Evolutionary conservation across 352 stramenopile species (phyloP).

Genomic region (Labyrinthula sp.): DNA sequence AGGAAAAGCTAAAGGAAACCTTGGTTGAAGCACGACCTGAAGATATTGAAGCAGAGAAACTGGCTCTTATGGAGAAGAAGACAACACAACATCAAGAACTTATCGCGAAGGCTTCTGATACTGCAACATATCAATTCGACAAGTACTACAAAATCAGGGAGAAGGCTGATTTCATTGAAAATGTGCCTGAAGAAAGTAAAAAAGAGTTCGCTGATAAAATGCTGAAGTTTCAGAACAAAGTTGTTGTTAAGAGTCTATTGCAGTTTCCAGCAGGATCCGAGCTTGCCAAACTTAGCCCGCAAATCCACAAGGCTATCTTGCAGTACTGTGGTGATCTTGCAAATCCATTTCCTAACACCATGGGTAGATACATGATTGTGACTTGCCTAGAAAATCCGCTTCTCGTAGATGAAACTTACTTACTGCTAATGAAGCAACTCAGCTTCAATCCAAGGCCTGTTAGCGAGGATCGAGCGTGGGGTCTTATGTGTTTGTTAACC

Average conservation of each 20-base stretch:
- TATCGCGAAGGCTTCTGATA: conserved; percentile 7
- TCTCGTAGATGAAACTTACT: conserved; percentile 72
- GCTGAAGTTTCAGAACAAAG: conserved; percentile 6
- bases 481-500: conserved; percentile 68
- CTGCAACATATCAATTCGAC: conserved; percentile 1
- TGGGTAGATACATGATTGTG: conserved; percentile 69
- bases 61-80: neutral
- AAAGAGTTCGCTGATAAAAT: conserved; percentile 14
- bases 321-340: conserved; percentile 78
- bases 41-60: conserved; percentile 9
- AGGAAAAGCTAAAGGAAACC: conserved; percentile 4
- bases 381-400: conserved; percentile 54
- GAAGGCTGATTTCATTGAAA: conserved; percentile 20
- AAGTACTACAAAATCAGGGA: conserved; percentile 14
- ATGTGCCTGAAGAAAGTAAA: conserved; percentile 20
- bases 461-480: conserved; percentile 63
- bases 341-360: conserved; percentile 69
- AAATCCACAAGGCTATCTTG: conserved; percentile 69
- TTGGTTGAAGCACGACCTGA: conserved; percentile 2
- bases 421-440: conserved; percentile 75
- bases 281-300: conserved; percentile 39
- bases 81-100: neutral
- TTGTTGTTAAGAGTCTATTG: no score
- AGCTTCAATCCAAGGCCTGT: conserved; percentile 67
- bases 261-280: no score